Conservation (phyloP, 2,329 filamentous ascomycete genomes). For the Hyphodiscus sp. region DNA sequence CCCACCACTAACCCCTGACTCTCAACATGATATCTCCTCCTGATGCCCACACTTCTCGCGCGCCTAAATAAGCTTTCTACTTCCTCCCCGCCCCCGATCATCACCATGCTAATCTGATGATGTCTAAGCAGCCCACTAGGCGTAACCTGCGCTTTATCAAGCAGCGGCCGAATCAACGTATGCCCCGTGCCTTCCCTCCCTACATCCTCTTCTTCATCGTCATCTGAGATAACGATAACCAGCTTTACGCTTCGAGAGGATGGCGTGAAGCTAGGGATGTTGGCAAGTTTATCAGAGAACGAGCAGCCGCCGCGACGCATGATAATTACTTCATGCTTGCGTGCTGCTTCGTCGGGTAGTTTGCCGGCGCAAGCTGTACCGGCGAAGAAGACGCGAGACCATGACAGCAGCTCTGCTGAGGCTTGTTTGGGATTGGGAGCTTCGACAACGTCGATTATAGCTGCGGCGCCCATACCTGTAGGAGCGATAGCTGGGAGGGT, state of each 20-base stretch:
- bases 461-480: constrained; percentile 55
- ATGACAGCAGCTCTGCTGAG: constrained; percentile 46
- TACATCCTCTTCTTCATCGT: constrained; percentile 26
- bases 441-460: constrained; percentile 54
- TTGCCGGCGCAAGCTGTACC: constrained; percentile 55
- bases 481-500: constrained; percentile 42
- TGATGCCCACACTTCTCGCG: constrained; percentile 65
- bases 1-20: constrained; percentile 73
- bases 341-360: constrained; percentile 44
- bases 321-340: constrained; percentile 68
- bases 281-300: constrained; percentile 75
- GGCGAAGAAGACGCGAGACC: constrained; percentile 66
- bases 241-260: constrained; percentile 61
- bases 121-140: constrained; percentile 30
- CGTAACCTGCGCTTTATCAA: constrained; percentile 62
- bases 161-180: constrained; percentile 51
- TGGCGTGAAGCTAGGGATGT: constrained; percentile 73
- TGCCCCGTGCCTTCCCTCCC: constrained; percentile 31
- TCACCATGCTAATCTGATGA: constrained; percentile 73
- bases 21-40: constrained; percentile 71
- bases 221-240: constrained; percentile 66
- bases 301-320: constrained; percentile 77
- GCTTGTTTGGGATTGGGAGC: constrained; percentile 31
- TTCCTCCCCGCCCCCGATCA: constrained; percentile 66
- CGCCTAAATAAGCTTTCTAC: constrained; percentile 57